phyloP scores from a whole-genome alignment of 2,329 filamentous ascomycete species.

The Celoporthe dispersa region DNA sequence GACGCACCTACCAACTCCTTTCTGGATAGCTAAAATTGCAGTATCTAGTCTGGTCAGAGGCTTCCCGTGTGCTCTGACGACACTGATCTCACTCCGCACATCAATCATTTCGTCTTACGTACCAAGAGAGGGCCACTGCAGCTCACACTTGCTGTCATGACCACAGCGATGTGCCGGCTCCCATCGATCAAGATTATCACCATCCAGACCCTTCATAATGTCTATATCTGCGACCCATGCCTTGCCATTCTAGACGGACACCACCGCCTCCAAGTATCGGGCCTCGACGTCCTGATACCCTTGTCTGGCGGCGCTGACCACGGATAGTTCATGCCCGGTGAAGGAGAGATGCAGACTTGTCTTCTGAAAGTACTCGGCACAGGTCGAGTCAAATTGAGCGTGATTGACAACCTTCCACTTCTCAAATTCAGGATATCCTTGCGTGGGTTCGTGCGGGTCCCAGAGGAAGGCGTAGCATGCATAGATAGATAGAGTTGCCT shows the following conservation, averaged over 20 bases:
- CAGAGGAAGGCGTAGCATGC: neutral
- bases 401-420: neutral
- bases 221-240: slow-evolving; percentile 13
- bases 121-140: neutral
- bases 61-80: neutral
- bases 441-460: slow-evolving; percentile 12
- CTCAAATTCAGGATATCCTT: neutral
- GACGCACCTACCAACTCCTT: neutral
- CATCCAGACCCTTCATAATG: neutral
- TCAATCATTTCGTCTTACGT: neutral
- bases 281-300: neutral
- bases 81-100: neutral
- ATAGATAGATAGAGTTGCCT: slow-evolving; percentile 15
- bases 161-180: neutral
- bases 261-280: neutral
- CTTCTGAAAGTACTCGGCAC: neutral
- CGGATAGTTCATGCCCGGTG: neutral
- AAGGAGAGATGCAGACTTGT: neutral
- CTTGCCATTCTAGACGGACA: slow-evolving; percentile 1
- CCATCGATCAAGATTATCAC: neutral
- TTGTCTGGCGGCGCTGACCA: neutral
- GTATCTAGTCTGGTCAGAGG: neutral
- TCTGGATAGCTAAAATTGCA: neutral
- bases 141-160: neutral
- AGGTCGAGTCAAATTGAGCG: neutral